Conservation (phyloP, 768 basidiomycete species). For the Candolleomyces aberdarensis region DNA sequence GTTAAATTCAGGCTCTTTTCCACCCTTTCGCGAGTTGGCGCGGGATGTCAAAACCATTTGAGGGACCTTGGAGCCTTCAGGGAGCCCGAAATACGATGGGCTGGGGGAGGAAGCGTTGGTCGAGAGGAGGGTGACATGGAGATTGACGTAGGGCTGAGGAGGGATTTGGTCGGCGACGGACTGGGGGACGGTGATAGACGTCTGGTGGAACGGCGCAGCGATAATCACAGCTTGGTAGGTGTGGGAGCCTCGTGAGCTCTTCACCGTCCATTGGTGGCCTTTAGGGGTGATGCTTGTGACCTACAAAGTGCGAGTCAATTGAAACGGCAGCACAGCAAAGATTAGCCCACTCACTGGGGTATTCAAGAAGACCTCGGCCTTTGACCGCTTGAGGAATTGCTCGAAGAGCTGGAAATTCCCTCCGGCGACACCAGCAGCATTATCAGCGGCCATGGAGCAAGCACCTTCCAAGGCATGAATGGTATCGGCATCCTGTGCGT, state of each 20-base stretch:
- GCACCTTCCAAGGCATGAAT: slow-evolving; percentile 80
- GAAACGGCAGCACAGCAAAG: background rate
- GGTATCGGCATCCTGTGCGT: slow-evolving; percentile 68
- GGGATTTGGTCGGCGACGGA: slow-evolving; percentile 54
- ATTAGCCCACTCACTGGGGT: slow-evolving; percentile 49
- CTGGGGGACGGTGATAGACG: slow-evolving; percentile 51
- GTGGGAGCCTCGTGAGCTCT: slow-evolving; percentile 41
- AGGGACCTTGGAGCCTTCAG: slow-evolving; percentile 45
- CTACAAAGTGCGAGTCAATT: slow-evolving; percentile 24
- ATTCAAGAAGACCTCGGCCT: slow-evolving; percentile 67
- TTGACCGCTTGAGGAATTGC: slow-evolving; percentile 67
- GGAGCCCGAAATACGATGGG: slow-evolving; percentile 67
- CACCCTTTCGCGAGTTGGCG: slow-evolving; percentile 52
- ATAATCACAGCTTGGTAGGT: slow-evolving; percentile 77
- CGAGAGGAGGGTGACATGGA: slow-evolving; percentile 88
- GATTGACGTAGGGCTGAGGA: slow-evolving; percentile 70
- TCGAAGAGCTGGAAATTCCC: slow-evolving; percentile 89
- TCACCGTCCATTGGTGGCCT: slow-evolving; percentile 48
- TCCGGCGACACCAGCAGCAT: slow-evolving; percentile 63
- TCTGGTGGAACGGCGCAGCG: slow-evolving; percentile 80
- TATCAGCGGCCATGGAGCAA: slow-evolving; percentile 66
- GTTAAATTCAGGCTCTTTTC: slow-evolving; percentile 75
- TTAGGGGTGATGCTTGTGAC: slow-evolving; percentile 49
- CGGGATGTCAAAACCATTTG: slow-evolving; percentile 70
- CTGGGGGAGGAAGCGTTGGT: slow-evolving; percentile 64